phyloP scores from a whole-genome alignment of 345 rosid species.

The Passiflora organensis region DNA sequence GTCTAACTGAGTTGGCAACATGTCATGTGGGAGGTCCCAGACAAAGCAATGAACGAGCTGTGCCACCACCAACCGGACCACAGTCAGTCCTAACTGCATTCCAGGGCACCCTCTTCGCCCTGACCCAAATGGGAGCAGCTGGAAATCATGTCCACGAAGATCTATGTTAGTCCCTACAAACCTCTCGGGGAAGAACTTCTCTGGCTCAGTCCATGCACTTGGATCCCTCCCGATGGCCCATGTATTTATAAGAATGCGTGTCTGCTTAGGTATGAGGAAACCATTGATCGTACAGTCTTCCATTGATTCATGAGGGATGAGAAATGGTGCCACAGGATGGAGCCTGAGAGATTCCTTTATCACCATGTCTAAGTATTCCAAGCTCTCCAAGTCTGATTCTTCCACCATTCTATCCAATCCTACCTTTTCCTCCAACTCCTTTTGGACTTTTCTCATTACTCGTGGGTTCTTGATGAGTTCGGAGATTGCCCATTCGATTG shows the following conservation, averaged over 20 bases:
- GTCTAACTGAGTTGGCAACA: conserved; percentile 24
- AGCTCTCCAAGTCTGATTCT: conserved; percentile 36
- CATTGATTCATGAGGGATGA: conserved; percentile 27
- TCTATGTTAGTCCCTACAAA: conserved; percentile 27
- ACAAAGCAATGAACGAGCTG: conserved; percentile 50
- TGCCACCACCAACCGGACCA: conserved; percentile 28
- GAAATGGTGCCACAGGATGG: conserved; percentile 38
- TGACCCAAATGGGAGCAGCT: conserved; percentile 44
- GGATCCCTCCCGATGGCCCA: conserved; percentile 47
- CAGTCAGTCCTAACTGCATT: conserved; percentile 28
- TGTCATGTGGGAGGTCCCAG: conserved; percentile 36
- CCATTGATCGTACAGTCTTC: conserved; percentile 31
- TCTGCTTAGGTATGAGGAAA: conserved; percentile 27
- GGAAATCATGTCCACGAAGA: conserved; percentile 32
- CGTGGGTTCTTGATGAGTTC: conserved; percentile 28
- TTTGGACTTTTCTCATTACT: conserved; percentile 31
- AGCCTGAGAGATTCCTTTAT: conserved; percentile 43
- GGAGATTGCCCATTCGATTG: conserved; percentile 20
- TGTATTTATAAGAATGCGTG: conserved; percentile 27
- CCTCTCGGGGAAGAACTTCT: conserved; percentile 39
- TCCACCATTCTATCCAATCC: conserved; percentile 39
- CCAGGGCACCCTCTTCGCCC: conserved; percentile 46
- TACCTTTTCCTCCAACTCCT: conserved; percentile 30
- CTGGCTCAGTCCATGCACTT: conserved; percentile 27
- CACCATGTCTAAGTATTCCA: conserved; percentile 37